These are phyloP conservation scores for Trametes cingulata DNA, from an alignment of 768 basidiomycete genomes.

Conservation along the genomic window DNA sequence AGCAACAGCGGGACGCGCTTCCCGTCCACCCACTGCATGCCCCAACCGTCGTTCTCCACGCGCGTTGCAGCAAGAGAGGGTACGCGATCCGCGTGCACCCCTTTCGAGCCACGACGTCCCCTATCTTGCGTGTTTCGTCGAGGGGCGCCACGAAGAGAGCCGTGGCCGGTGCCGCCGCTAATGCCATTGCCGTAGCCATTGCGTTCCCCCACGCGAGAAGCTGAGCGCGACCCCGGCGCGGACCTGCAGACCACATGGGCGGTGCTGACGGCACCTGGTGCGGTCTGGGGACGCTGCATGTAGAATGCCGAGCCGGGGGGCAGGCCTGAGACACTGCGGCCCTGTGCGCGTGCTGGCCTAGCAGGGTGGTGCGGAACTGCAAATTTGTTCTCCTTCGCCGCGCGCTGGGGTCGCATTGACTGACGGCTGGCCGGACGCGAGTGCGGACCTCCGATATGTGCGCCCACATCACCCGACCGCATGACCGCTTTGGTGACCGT, in stretches of 20 bases:
- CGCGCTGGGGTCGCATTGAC: slow-evolving; percentile 22
- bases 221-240: slow-evolving; percentile 64
- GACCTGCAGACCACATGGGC: slow-evolving; percentile 68
- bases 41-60: slow-evolving; percentile 60
- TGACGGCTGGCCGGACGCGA: slow-evolving; percentile 20
- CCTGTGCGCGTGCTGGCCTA: slow-evolving; percentile 10
- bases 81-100: slow-evolving; percentile 39
- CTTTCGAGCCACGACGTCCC: slow-evolving; percentile 22
- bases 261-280: slow-evolving; percentile 44
- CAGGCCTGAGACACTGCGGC: slow-evolving; percentile 19
- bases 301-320: slow-evolving; percentile 22
- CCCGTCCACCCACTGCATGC: slow-evolving; percentile 31
- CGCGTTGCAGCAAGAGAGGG: slow-evolving; percentile 64
- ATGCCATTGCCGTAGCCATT: slow-evolving; percentile 7
- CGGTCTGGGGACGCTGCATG: slow-evolving; percentile 36
- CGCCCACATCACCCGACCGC: slow-evolving; percentile 47
- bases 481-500: slow-evolving; percentile 66
- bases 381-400: slow-evolving; percentile 29
- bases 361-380: slow-evolving; percentile 31
- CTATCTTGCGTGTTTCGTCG: slow-evolving; percentile 20
- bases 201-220: slow-evolving; percentile 42
- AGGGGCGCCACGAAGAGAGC: slow-evolving; percentile 11
- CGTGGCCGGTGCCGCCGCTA: too few relatives aligned
- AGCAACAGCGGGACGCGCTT: slow-evolving; percentile 20
- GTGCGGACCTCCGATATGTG: slow-evolving; percentile 44